These are phyloP conservation scores for Phialophora tarda DNA, from an alignment of 2,329 filamentous ascomycete genomes.

Conservation along the genomic window DNA sequence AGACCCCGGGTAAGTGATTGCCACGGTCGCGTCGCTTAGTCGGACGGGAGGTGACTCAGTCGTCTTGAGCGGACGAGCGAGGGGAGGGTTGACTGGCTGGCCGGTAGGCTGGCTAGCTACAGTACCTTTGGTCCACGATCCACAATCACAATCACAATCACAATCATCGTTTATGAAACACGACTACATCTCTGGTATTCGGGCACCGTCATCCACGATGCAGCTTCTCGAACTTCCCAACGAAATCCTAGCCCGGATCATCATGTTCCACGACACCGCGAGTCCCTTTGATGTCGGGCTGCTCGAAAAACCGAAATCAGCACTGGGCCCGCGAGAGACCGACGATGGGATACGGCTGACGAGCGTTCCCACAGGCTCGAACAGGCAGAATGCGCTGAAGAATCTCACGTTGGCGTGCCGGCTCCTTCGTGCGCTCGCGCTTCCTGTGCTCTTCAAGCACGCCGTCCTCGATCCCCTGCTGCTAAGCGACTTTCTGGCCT, in stretches of 20 bases:
- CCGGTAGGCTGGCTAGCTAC: neutral
- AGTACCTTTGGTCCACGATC: neutral
- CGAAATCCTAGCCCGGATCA: constrained; percentile 65
- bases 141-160: neutral
- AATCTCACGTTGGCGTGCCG: constrained; percentile 60
- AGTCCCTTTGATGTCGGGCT: constrained; percentile 48
- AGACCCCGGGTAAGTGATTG: neutral
- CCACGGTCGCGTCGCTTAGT: neutral
- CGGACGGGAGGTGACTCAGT: too few relatives aligned
- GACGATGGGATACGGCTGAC: constrained; percentile 7
- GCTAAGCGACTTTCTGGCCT: constrained; percentile 47
- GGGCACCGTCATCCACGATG: constrained; percentile 4
- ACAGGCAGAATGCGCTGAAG: constrained; percentile 57
- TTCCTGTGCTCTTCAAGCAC: constrained; percentile 65
- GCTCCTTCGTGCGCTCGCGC: constrained; percentile 58
- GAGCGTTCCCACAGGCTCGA: constrained; percentile 12
- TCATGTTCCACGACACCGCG: constrained; percentile 58
- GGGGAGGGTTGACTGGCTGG: neutral
- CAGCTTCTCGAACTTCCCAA: constrained; percentile 56
- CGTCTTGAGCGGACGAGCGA: neutral
- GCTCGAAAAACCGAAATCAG: constrained; percentile 54
- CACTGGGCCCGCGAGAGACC: constrained; percentile 8
- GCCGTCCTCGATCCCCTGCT: constrained; percentile 49
- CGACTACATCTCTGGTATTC: constrained; percentile 41
- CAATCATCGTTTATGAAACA: neutral